Percentiles rank a stretch among this genome's conserved stretches.
Conservation (phyloP, 305 asterid genomes). For the Plantago rigida region DNA sequence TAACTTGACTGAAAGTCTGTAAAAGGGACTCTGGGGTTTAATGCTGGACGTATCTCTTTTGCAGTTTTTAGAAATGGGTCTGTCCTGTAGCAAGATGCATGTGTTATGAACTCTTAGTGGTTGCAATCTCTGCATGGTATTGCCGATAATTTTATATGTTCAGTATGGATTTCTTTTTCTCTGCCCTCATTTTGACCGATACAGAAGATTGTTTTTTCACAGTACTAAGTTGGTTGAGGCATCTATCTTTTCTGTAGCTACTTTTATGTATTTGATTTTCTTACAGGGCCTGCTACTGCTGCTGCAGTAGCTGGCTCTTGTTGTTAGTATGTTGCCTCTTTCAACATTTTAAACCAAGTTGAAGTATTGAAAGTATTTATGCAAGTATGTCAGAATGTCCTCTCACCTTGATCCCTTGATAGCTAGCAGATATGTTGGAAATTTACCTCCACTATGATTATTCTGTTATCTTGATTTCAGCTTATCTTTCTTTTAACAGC, state of each 20-base stretch:
- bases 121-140: no score
- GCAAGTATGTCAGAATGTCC: neutral
- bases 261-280: neutral
- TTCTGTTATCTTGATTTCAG: constrained; percentile 19
- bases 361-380: neutral
- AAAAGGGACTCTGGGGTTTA: no score
- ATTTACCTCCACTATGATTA: neutral
- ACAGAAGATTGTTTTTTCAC: no score
- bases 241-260: no score
- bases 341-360: neutral
- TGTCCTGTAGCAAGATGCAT: no score
- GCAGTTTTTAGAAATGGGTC: no score
- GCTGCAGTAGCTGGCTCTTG: neutral
- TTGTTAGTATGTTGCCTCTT: neutral
- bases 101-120: no score
- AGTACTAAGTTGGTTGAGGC: no score
- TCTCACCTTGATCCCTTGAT: constrained; percentile 14
- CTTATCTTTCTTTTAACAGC: constrained; percentile 32
- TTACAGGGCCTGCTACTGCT: neutral
- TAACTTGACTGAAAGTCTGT: neutral
- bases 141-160: no score
- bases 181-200: neutral
- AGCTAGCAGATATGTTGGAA: constrained; percentile 17
- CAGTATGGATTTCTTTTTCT: neutral
- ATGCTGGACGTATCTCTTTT: no score